Evolutionary conservation across 1,284 basidiomycete genomes (phyloP).

Genomic region (Irpex sp.): DNA sequence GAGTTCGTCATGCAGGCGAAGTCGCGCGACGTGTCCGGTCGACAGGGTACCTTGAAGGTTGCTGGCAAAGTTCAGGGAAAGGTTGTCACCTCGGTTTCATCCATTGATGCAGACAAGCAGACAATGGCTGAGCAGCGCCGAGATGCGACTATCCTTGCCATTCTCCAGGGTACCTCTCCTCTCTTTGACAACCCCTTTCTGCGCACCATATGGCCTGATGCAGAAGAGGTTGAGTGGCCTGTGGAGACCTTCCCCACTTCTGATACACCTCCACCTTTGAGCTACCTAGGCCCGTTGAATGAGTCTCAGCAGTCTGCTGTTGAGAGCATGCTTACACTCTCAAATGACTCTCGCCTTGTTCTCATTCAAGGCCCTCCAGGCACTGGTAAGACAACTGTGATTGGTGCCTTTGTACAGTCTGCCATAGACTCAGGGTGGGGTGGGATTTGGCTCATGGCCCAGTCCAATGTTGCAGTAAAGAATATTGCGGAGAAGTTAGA

Average conservation of each 20-base stretch:
- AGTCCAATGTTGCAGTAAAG: slow-evolving; percentile 67
- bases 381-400: slow-evolving; percentile 39
- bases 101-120: slow-evolving; percentile 47
- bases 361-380: slow-evolving; percentile 59
- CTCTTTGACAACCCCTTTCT: slow-evolving; percentile 53
- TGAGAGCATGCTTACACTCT: slow-evolving; percentile 44
- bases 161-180: slow-evolving; percentile 44
- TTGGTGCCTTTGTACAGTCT: slow-evolving; percentile 53
- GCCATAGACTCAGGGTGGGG: slow-evolving; percentile 31
- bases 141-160: slow-evolving; percentile 38
- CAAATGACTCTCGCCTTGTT: slow-evolving; percentile 36
- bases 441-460: slow-evolving; percentile 70
- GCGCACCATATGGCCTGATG: slow-evolving; percentile 37
- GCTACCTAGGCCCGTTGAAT: slow-evolving; percentile 38
- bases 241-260: slow-evolving; percentile 15
- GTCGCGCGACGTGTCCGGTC: slow-evolving; percentile 22
- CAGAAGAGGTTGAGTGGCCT: slow-evolving; percentile 25
- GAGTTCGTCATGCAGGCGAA: slow-evolving; percentile 26
- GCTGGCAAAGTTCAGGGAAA: slow-evolving; percentile 22
- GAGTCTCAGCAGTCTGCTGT: slow-evolving; percentile 51
- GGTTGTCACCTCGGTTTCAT: slow-evolving; percentile 22
- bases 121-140: slow-evolving; percentile 50
- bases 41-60: slow-evolving; percentile 18
- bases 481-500: slow-evolving; percentile 64
- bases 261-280: slow-evolving; percentile 15